Evolutionary conservation across 163 green algal genomes (phyloP), one percentile per base, ranked within the genome.

Genomic region (Scenedesmus sp.): DNA sequence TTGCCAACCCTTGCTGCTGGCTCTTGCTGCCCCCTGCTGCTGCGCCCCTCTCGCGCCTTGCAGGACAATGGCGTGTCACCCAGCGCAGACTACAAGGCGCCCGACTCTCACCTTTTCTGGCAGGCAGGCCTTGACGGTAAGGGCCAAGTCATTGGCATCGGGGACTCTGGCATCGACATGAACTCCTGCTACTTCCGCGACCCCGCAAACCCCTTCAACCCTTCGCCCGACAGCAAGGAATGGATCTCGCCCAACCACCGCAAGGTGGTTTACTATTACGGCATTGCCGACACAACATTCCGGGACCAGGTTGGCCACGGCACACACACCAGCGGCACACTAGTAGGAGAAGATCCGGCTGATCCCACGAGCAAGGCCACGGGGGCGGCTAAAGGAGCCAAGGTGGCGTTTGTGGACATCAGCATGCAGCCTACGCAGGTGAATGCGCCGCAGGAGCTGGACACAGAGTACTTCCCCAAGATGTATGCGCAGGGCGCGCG

Each of bases 331-430:
- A 87, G 85, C 56, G 96, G 95, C 67, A 95, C 91, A 8, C 34
- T 97, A 18, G 92, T 90, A 4, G 96, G 94, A 5, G 12, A 86
- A 20, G 54, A 90, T n/a, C 64, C 89, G 13, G 79, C 46, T 34
- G 79, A 70, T 10, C 46, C 59, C 3, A 77, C 67, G 13, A 86
- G 89, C 62, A 64, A 55, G 34, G 93, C 87, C 2, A 95, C 94
- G 4, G 97, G 97, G 79, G 96, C 98, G 92, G 97, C 97, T 0
- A 96, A 96, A 0, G 91, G 94, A 13, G 97, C 97, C 34, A 96
- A 96, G 84, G 60, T 99, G 1, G 97, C 96, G 0, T 99, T 99
- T 93, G 94, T 95, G 13, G 97, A 99, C 93, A 96, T 99, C 10
- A 83, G 81, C 9, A 62, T 46, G 62, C 81, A 46, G 84, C 23